phyloP scores from a whole-genome alignment of 2,329 filamentous ascomycete species.

The Aspergillus hortae region DNA sequence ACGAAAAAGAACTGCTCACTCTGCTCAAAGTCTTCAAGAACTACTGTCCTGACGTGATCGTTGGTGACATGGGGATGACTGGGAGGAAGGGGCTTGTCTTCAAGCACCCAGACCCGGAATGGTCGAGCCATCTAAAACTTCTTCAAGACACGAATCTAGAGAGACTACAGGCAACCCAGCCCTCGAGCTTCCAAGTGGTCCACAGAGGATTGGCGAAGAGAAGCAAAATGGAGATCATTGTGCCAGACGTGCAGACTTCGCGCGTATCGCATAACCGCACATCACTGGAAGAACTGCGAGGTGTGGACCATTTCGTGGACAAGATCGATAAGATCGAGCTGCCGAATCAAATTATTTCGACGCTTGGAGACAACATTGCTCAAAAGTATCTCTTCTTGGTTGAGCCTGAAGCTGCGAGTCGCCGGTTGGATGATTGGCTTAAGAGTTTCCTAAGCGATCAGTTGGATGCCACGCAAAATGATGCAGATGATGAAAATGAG shows the following conservation, averaged over 20 bases:
- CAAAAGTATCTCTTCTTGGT: constrained; percentile 71
- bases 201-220: constrained; percentile 50
- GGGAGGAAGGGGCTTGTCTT: constrained; percentile 33
- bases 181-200: constrained; percentile 62
- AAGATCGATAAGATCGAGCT: constrained; percentile 75
- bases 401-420: constrained; percentile 51
- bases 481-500: constrained; percentile 38
- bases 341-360: constrained; percentile 76
- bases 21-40: constrained; percentile 82
- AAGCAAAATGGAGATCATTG: constrained; percentile 48
- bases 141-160: constrained; percentile 60
- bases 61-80: constrained; percentile 59
- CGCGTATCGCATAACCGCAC: constrained; percentile 60
- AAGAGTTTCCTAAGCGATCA: constrained; percentile 37
- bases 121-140: constrained; percentile 64
- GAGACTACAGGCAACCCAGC: constrained; percentile 38
- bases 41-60: constrained; percentile 84
- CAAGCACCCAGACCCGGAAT: constrained; percentile 71
- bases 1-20: constrained; percentile 70
- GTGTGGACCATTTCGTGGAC: constrained; percentile 64
- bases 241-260: constrained; percentile 71
- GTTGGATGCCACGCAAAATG: constrained; percentile 41
- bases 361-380: constrained; percentile 70
- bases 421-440: constrained; percentile 38
- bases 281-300: constrained; percentile 73